These are phyloP conservation scores for Ambrosia hybrid DNA, from an alignment of 140 eudicot species.

Conservation along the genomic window DNA sequence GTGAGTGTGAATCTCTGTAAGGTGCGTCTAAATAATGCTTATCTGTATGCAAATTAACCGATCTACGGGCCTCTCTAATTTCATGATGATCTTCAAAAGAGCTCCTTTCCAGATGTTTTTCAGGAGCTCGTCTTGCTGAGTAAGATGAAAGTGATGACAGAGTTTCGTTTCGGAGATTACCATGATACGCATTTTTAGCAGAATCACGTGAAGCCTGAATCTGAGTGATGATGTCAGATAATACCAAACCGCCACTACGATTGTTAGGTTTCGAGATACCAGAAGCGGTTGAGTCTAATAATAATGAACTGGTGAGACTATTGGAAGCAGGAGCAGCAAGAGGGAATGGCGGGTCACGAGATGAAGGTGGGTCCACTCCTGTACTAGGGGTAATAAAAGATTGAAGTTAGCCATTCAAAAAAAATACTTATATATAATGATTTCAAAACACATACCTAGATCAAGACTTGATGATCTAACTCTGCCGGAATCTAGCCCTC, in stretches of 20 bases:
- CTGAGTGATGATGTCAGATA: constrained; percentile 87
- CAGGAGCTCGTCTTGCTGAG: constrained; percentile 62
- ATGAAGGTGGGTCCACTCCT: constrained; percentile 99
- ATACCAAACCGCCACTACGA: constrained; percentile 71
- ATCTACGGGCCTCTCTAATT: constrained; percentile 64
- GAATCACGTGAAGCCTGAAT: constrained; percentile 91
- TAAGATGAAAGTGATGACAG: constrained; percentile 59
- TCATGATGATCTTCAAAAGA: constrained; percentile 58
- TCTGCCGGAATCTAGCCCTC: constrained; percentile 83
- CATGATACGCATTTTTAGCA: constrained; percentile 49
- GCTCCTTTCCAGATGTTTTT: constrained; percentile 59
- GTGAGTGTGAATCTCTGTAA: constrained; percentile 57
- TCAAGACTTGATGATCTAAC: constrained; percentile 91
- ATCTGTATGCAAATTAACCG: constrained; percentile 54
- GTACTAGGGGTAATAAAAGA: constrained; percentile 66
- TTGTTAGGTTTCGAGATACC: constrained; percentile 48
- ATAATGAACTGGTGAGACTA: constrained; percentile 59
- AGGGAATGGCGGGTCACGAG: constrained; percentile 98
- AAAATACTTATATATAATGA: background rate
- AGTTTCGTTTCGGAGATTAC: constrained; percentile 51
- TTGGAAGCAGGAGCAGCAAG: constrained; percentile 96
- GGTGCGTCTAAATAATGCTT: constrained; percentile 63
- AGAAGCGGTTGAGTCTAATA: constrained; percentile 54
- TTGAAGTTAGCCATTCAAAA: constrained; percentile 46
- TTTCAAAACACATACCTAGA: constrained; percentile 51